A percentile compares a stretch with the other conserved stretches of the same genome.
These are phyloP conservation scores for Sarocladiaceae sp. DNA, from an alignment of 2,329 filamentous ascomycete genomes.

Conservation along the genomic window DNA sequence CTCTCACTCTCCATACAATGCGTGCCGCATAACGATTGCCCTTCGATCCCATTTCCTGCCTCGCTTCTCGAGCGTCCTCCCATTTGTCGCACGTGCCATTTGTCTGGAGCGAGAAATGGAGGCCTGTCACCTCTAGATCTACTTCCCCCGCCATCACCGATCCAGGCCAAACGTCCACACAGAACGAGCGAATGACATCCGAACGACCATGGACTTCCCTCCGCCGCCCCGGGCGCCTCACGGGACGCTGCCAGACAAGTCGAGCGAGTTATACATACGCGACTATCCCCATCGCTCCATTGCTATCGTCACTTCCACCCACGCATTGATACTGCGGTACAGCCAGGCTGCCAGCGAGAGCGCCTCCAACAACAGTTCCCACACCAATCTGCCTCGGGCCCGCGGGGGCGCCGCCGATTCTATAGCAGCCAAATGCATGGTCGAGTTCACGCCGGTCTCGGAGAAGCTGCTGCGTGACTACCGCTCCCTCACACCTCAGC, in stretches of 20 bases:
- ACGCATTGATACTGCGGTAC: slow-evolving; percentile 81
- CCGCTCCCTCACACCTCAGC: slow-evolving; percentile 64
- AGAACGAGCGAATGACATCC: not conserved
- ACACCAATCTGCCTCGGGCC: slow-evolving; percentile 40
- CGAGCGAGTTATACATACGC: slow-evolving; percentile 75
- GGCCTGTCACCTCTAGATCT: not conserved
- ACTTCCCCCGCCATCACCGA: not conserved
- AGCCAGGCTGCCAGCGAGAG: slow-evolving; percentile 58
- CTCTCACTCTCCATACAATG: too few species aligned
- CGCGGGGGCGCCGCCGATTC: slow-evolving; percentile 33
- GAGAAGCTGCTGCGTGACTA: slow-evolving; percentile 68
- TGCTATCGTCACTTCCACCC: slow-evolving; percentile 71
- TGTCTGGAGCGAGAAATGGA: not conserved
- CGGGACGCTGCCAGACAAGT: slow-evolving; percentile 42
- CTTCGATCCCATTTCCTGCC: not conserved
- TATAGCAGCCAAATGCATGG: slow-evolving; percentile 65
- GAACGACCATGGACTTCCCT: slow-evolving; percentile 1
- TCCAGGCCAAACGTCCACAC: not conserved
- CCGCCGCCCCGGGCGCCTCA: slow-evolving; percentile 1
- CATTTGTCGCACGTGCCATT: not conserved
- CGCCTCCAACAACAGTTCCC: slow-evolving; percentile 50
- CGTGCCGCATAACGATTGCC: too few species aligned
- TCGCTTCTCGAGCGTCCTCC: too few species aligned
- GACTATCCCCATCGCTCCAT: slow-evolving; percentile 84
- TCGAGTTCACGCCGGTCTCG: slow-evolving; percentile 68